Conservation (phyloP, 2,329 filamentous ascomycete species). For the Huntiella decipiens region DNA sequence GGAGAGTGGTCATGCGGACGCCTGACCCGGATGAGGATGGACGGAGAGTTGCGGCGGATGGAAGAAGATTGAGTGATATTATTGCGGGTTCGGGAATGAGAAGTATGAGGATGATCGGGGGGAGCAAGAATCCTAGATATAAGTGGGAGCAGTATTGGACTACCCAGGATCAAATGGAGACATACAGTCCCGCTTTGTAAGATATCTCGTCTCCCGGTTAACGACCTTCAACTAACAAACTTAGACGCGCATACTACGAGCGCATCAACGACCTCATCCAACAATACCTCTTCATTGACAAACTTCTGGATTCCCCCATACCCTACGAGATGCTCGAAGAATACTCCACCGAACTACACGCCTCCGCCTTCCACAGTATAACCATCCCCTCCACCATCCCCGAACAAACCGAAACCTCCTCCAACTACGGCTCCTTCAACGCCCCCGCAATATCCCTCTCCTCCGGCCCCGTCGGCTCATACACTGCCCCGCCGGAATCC, state of each 20-base stretch:
- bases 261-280: conserved; percentile 75
- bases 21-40: conserved; percentile 25
- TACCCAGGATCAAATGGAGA: conserved; percentile 53
- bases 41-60: conserved; percentile 29
- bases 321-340: conserved; percentile 83
- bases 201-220: conserved; percentile 8
- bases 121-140: conserved; percentile 71
- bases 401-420: conserved; percentile 24
- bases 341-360: conserved; percentile 46
- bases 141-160: conserved; percentile 67
- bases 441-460: background rate
- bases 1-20: conserved; percentile 8
- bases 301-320: conserved; percentile 75
- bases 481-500: conserved; percentile 14
- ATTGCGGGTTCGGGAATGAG: conserved; percentile 54
- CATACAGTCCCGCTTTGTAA: conserved; percentile 53
- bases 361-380: conserved; percentile 31
- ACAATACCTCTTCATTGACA: conserved; percentile 86
- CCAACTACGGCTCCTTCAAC: conserved; percentile 16
- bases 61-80: conserved; percentile 38
- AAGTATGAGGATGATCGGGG: conserved; percentile 74
- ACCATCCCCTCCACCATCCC: conserved; percentile 55
- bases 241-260: conserved; percentile 65
- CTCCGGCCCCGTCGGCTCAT: conserved; percentile 15
- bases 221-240: too few relatives aligned